Conservation (phyloP, 257 asterid species). For the Ilex aquifolium region DNA sequence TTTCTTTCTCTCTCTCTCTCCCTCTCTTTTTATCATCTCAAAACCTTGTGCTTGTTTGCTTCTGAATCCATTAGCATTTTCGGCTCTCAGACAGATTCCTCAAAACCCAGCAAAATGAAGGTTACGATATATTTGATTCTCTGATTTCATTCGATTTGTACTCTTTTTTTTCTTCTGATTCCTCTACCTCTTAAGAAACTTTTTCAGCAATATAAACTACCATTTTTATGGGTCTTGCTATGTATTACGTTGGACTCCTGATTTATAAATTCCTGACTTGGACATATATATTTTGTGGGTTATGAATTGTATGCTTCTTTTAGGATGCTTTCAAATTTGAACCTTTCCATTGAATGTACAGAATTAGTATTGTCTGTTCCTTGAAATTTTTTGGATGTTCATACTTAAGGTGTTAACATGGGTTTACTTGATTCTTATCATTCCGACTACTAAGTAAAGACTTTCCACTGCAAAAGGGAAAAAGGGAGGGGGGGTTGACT, state of each 20-base stretch:
- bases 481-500: too few species aligned
- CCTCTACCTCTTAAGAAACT: background rate
- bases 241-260: background rate
- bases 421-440: too few species aligned
- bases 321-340: too few species aligned
- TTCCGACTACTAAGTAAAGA: too few species aligned
- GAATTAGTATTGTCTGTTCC: too few species aligned
- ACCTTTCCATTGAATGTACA: too few species aligned
- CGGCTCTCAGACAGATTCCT: background rate
- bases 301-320: too few species aligned
- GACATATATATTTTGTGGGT: too few species aligned
- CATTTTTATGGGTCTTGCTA: background rate
- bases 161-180: background rate
- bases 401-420: too few species aligned
- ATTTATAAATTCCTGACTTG: background rate
- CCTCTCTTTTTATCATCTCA: background rate
- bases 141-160: background rate
- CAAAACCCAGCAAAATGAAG: background rate
- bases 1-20: background rate
- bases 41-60: background rate
- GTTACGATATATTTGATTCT: background rate
- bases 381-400: too few species aligned
- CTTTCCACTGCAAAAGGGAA: too few species aligned
- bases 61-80: background rate
- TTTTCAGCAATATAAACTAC: background rate